Conservation (phyloP, 495 filamentous ascomycete species). For the Aspergillus bertholletiae region DNA sequence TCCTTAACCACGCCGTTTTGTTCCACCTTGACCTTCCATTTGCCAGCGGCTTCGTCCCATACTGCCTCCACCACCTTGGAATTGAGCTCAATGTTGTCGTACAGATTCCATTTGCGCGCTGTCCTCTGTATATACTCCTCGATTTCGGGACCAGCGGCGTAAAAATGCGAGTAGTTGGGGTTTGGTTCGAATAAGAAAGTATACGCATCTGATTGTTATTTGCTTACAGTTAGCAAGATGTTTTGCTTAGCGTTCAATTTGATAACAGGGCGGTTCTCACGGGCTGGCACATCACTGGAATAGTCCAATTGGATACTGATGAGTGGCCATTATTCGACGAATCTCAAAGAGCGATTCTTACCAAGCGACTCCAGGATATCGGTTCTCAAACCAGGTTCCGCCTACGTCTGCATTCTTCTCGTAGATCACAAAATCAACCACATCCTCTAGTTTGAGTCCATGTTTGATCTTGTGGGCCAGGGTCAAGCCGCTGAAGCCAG, state of each 20-base stretch:
- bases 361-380: slow-evolving; percentile 1
- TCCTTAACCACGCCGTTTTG: neutral
- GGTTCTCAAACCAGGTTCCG: neutral
- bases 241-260: neutral
- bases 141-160: slow-evolving; percentile 54
- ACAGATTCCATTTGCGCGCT: slow-evolving; percentile 50
- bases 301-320: neutral
- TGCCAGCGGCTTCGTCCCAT: slow-evolving; percentile 41
- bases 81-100: slow-evolving; percentile 38
- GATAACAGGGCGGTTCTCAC: neutral
- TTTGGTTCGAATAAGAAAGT: slow-evolving; percentile 55
- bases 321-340: neutral
- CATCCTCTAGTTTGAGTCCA: neutral
- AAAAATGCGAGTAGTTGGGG: slow-evolving; percentile 53
- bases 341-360: neutral
- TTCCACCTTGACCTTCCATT: neutral
- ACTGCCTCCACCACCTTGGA: slow-evolving; percentile 35
- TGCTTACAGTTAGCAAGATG: neutral
- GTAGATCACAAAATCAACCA: neutral
- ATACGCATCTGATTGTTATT: slow-evolving; percentile 20
- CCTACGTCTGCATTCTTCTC: neutral
- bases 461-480: neutral
- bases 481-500: neutral
- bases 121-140: slow-evolving; percentile 50
- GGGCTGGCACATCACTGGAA: slow-evolving; percentile 53